Conservation (phyloP, 805 yeast genomes). For the Yarrowia porcina region DNA sequence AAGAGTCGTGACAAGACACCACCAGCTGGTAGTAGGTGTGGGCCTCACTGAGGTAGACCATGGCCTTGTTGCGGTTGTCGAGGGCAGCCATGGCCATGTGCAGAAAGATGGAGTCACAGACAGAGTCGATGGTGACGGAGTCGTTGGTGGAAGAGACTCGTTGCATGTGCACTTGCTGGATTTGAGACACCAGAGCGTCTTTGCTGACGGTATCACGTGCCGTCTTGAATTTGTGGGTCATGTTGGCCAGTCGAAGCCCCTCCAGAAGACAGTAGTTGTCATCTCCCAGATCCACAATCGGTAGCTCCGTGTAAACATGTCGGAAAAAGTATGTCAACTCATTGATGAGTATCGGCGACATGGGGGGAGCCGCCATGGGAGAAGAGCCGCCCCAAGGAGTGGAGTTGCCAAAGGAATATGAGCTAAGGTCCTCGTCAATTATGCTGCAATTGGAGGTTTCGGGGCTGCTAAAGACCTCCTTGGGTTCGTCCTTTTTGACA, state of each 20-base stretch:
- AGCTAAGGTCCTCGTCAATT: neutral
- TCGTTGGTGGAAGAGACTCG: neutral
- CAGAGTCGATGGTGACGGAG: conserved; percentile 6
- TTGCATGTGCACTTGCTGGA: conserved; percentile 15
- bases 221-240: conserved; percentile 16
- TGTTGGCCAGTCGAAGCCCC: conserved; percentile 8
- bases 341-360: conserved; percentile 10
- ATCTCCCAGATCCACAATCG: neutral
- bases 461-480: conserved; percentile 9
- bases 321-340: neutral
- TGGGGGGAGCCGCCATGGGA: neutral
- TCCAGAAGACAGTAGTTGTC: neutral
- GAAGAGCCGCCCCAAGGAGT: conserved; percentile 20
- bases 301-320: conserved; percentile 13
- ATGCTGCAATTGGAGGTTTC: conserved; percentile 20
- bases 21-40: conserved; percentile 2
- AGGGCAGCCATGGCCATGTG: conserved; percentile 21
- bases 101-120: conserved; percentile 7
- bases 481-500: conserved; percentile 7
- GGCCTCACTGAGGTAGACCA: conserved; percentile 22
- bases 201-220: conserved; percentile 3
- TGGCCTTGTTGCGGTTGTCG: conserved; percentile 20
- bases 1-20: neutral
- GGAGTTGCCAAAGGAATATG: conserved; percentile 3
- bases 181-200: conserved; percentile 13